A percentile compares a stretch with the other conserved stretches of the same genome.
Evolutionary conservation across 2,329 filamentous ascomycete species (phyloP).

Genomic region (Colletotrichum sp.): DNA sequence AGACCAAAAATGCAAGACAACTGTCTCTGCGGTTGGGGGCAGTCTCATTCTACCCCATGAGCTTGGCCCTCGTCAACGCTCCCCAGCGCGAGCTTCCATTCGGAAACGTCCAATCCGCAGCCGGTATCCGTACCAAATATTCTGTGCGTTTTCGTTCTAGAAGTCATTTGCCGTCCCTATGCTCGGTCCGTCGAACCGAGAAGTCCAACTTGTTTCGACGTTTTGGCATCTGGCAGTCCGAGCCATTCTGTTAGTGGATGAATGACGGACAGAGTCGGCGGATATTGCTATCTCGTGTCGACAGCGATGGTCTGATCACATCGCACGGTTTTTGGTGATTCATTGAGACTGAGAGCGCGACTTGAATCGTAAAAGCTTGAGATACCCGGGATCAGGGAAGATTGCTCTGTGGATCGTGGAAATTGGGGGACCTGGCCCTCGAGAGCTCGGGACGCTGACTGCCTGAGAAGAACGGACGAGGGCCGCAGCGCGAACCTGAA

Average conservation of each 20-base stretch:
- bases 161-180: not conserved
- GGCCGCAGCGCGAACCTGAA: conserved; percentile 6
- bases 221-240: not conserved
- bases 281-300: not conserved
- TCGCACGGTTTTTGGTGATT: conserved; percentile 12
- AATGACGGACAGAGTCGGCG: not conserved
- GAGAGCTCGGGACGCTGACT: not conserved
- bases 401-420: conserved; percentile 6
- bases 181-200: not conserved
- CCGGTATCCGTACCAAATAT: not conserved
- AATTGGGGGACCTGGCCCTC: conserved; percentile 1
- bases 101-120: not conserved
- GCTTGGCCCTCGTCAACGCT: not conserved
- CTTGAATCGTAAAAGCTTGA: conserved; percentile 19
- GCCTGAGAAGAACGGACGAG: not conserved
- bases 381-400: conserved; percentile 7
- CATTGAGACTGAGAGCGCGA: not conserved
- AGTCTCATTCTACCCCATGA: not conserved
- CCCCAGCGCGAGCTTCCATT: not conserved
- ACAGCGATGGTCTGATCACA: conserved; percentile 12
- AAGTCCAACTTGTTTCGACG: not conserved
- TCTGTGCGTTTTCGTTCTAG: not conserved
- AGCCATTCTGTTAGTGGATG: not conserved
- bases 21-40: not conserved
- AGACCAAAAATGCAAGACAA: not conserved